Percentiles rank a stretch among this genome's conserved stretches.
These are phyloP conservation scores for Fragosphaeria purpurea DNA, from an alignment of 2,329 filamentous ascomycete species.

Conservation along the genomic window DNA sequence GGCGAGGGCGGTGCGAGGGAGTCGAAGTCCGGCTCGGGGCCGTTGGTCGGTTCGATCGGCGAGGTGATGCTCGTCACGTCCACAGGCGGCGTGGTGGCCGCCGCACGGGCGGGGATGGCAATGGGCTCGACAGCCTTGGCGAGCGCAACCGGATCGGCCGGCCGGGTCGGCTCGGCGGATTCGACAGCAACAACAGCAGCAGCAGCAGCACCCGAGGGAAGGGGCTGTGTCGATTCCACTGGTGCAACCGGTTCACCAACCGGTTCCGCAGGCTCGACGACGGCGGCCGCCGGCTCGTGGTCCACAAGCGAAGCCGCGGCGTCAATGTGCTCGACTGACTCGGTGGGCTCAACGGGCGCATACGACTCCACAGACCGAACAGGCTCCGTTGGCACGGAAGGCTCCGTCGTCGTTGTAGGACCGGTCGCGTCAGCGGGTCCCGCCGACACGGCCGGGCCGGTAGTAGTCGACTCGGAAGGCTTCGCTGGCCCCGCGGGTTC, in stretches of 20 bases:
- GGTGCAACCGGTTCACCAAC: background rate
- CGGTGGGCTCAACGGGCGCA: too few relatives aligned
- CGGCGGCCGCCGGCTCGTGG: background rate
- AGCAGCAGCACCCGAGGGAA: background rate
- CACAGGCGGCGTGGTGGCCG: background rate
- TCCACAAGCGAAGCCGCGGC: background rate
- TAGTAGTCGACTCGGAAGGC: too few relatives aligned
- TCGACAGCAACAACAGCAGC: background rate
- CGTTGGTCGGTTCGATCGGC: background rate
- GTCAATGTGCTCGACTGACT: too few relatives aligned
- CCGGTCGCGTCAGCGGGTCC: too few relatives aligned
- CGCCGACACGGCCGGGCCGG: too few relatives aligned
- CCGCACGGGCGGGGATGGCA: conserved; percentile 1
- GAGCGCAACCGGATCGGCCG: too few relatives aligned
- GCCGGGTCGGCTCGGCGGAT: too few relatives aligned
- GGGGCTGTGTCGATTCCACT: background rate
- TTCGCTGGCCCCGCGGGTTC: too few relatives aligned
- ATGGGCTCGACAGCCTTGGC: background rate
- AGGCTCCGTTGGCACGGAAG: too few relatives aligned
- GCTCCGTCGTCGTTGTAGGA: too few relatives aligned
- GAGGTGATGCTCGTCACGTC: background rate
- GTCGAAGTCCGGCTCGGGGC: background rate
- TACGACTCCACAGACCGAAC: too few relatives aligned
- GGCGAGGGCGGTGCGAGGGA: conserved; percentile 20
- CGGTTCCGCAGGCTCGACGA: background rate